Evolutionary conservation across 345 rosid species (phyloP), one percentile per base, ranked within the genome.

Genomic region (Salix koriyanagi): DNA sequence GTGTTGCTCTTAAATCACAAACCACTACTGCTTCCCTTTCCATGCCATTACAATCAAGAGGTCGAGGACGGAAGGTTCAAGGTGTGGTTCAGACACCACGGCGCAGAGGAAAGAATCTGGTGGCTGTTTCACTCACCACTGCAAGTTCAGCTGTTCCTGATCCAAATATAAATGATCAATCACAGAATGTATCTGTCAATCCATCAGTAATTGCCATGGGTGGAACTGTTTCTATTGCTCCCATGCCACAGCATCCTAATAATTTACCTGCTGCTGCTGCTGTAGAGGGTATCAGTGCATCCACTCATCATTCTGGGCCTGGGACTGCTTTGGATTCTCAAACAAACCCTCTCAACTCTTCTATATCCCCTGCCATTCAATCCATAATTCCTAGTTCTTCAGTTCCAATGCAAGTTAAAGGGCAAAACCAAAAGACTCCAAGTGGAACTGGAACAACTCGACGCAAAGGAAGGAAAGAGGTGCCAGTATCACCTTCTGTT

Each of bases 391-490:
- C 80, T 39, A 48, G 7, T 28, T 30, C 85, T 62, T 30, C 85
- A 48, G 54, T 69, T 48, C 77, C 75, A 32, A 36, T 67, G 39
- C 85, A 78, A 70, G 71, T 70, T 18, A 86, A 72, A 75, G 83
- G 84, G 79, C 90, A 77, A 79, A 88, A 88, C 69, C 86, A 80
- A 44, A 87, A 83, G 80, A 77, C 76, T 74, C 85, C 73, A 72
- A 84, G 76, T 83, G 90, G 77, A 54, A 79, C 76, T 16, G 91
- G 83, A 81, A 66, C 84, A 75, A 73, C 89, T 10, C 84, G 88
- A 15, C 91, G 90, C 71, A 82, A 90, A 82, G 97, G 97, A 79
- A 88, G 82, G 87, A 89, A 89, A 75, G 84, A 81, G 71, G 82
- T 66, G 18, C 77, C 78, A 69, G 77, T 80, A 50, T 74, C 75